Percentiles rank a stretch among this genome's conserved stretches.
These are phyloP conservation scores for Zoysia matrella DNA, from an alignment of 202 grass and related monocot species.

Conservation along the genomic window DNA sequence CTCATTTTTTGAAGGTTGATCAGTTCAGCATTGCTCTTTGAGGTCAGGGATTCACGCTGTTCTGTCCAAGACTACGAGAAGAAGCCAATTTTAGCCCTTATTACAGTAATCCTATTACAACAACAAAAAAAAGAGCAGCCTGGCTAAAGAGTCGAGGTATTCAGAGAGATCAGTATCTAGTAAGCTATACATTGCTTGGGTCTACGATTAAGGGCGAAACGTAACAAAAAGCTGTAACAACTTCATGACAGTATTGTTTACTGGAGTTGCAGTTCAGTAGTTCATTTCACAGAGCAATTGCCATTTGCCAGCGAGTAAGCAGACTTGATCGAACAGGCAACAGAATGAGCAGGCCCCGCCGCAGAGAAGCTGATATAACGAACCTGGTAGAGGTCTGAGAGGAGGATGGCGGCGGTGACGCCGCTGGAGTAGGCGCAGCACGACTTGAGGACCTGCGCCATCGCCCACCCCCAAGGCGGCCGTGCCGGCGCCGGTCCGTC, in stretches of 20 bases:
- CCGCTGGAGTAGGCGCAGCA: conserved; percentile 87
- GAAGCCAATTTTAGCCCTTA: conserved; percentile 21
- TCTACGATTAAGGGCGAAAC: neutral
- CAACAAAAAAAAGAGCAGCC: neutral
- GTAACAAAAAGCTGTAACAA: neutral
- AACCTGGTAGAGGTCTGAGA: conserved; percentile 93
- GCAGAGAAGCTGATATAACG: neutral
- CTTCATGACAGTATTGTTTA: neutral
- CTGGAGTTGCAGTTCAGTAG: neutral
- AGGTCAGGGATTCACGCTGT: conserved; percentile 70
- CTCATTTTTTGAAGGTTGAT: conserved; percentile 63
- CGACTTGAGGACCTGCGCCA: conserved; percentile 78
- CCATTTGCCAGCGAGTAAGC: neutral
- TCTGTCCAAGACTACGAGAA: conserved; percentile 85
- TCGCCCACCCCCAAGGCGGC: conserved; percentile 79
- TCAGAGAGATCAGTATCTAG: neutral
- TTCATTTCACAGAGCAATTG: neutral
- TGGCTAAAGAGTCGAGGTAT: neutral
- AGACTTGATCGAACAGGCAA: neutral
- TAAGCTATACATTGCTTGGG: neutral
- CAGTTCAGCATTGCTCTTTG: conserved; percentile 73
- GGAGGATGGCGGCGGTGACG: conserved; percentile 84
- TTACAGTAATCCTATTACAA: neutral
- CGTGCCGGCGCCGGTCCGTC: conserved; percentile 29
- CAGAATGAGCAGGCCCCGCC: neutral